Evolutionary conservation across 1,284 basidiomycete genomes (phyloP).

Genomic region (Ceratobasidium sp.): DNA sequence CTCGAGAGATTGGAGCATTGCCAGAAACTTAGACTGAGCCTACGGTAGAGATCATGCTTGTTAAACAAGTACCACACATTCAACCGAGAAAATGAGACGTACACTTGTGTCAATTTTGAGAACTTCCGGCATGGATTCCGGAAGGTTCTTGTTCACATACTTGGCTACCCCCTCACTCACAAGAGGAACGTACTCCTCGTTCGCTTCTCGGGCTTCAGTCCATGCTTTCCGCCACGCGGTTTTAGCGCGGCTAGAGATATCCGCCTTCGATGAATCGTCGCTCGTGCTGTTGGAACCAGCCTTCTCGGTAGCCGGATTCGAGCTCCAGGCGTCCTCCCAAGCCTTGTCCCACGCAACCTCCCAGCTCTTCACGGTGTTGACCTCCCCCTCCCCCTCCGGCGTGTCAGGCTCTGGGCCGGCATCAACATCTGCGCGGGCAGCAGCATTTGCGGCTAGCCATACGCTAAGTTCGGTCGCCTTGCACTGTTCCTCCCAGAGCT

Average conservation of each 20-base stretch:
- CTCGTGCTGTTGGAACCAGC: background rate
- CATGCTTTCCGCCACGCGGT: slow-evolving; percentile 15
- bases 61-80: background rate
- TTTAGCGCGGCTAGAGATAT: slow-evolving; percentile 12
- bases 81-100: background rate
- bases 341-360: slow-evolving; percentile 5
- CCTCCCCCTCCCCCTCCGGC: background rate
- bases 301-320: background rate
- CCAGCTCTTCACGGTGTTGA: background rate
- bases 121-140: background rate
- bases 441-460: slow-evolving; percentile 15
- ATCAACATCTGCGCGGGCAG: background rate
- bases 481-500: slow-evolving; percentile 24
- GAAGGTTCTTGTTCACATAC: slow-evolving; percentile 14
- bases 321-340: slow-evolving; percentile 11
- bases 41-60: background rate
- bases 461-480: background rate
- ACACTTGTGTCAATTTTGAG: slow-evolving; percentile 12
- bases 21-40: background rate
- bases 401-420: background rate
- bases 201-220: slow-evolving; percentile 15
- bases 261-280: background rate
- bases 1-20: background rate
- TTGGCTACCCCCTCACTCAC: slow-evolving; percentile 2
- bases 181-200: slow-evolving; percentile 1